Percentiles rank a stretch among this genome's conserved stretches.
phyloP scores from a whole-genome alignment of 768 basidiomycete genomes.

The Clavaria fumosa region DNA sequence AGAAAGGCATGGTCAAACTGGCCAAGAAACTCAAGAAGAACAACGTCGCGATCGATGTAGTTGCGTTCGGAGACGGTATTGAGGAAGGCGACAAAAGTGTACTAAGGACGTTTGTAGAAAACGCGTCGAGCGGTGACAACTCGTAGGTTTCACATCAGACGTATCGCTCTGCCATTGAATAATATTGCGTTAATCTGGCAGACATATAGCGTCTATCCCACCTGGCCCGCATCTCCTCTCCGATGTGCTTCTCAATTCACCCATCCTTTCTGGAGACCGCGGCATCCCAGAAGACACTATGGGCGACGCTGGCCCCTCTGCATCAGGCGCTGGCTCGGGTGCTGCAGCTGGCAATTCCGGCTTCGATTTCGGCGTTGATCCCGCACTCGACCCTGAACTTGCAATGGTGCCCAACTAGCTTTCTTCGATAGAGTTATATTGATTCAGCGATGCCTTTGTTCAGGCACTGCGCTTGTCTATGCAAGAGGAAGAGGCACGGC shows the following conservation, averaged over 20 bases:
- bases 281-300: slow-evolving; percentile 54
- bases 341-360: slow-evolving; percentile 20
- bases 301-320: slow-evolving; percentile 30
- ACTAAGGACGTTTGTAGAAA: slow-evolving; percentile 72
- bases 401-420: slow-evolving; percentile 57
- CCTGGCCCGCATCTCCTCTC: slow-evolving; percentile 72
- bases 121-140: slow-evolving; percentile 67
- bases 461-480: slow-evolving; percentile 95
- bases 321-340: slow-evolving; percentile 27
- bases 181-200: slow-evolving; percentile 15
- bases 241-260: slow-evolving; percentile 64
- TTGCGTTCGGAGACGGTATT: slow-evolving; percentile 83
- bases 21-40: slow-evolving; percentile 99
- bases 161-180: neutral
- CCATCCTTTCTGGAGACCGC: slow-evolving; percentile 70
- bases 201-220: slow-evolving; percentile 69
- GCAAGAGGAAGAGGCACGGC: slow-evolving; percentile 83
- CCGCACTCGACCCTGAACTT: slow-evolving; percentile 88
- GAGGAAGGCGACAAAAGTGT: slow-evolving; percentile 54
- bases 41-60: slow-evolving; percentile 88
- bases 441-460: slow-evolving; percentile 1
- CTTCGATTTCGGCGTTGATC: slow-evolving; percentile 79
- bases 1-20: slow-evolving; percentile 69
- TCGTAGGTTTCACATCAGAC: slow-evolving; percentile 47
- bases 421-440: neutral